Conservation (phyloP, 768 basidiomycete genomes). For the Mycena latifolia region DNA sequence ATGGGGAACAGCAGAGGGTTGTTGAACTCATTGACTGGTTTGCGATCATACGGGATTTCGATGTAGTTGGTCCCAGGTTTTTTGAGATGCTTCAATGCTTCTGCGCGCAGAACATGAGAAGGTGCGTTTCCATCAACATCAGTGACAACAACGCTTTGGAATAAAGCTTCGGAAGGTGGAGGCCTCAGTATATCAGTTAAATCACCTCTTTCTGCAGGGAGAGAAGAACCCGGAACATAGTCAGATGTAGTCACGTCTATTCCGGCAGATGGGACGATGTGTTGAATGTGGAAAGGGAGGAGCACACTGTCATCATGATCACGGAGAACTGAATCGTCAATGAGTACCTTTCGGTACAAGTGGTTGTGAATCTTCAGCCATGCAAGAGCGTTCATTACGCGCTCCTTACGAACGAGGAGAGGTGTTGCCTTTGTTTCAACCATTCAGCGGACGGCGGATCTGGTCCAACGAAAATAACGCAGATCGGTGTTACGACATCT, state of each 20-base stretch:
- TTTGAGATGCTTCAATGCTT: background rate
- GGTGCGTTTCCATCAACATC: background rate
- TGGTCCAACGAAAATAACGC: too few relatives aligned
- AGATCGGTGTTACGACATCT: too few relatives aligned
- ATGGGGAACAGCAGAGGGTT: background rate
- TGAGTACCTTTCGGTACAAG: background rate
- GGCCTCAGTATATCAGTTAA: background rate
- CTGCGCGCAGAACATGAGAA: background rate
- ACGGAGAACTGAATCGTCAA: background rate
- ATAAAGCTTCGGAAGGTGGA: background rate
- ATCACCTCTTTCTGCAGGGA: too few relatives aligned
- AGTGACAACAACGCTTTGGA: background rate
- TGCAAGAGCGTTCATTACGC: too few relatives aligned
- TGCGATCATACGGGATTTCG: background rate
- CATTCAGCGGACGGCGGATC: too few relatives aligned
- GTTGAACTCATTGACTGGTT: background rate
- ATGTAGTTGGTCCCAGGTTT: background rate
- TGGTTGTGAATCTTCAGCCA: too few relatives aligned
- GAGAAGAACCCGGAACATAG: background rate
- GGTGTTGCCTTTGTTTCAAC: too few relatives aligned
- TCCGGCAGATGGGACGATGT: background rate
- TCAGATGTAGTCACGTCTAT: background rate
- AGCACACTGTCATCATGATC: background rate
- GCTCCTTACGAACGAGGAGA: too few relatives aligned
- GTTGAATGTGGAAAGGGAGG: constrained; percentile 1